Evolutionary conservation across 257 asterid species (phyloP), one percentile per base, ranked within the genome.

Genomic region (Solanum pinnatisectum): DNA sequence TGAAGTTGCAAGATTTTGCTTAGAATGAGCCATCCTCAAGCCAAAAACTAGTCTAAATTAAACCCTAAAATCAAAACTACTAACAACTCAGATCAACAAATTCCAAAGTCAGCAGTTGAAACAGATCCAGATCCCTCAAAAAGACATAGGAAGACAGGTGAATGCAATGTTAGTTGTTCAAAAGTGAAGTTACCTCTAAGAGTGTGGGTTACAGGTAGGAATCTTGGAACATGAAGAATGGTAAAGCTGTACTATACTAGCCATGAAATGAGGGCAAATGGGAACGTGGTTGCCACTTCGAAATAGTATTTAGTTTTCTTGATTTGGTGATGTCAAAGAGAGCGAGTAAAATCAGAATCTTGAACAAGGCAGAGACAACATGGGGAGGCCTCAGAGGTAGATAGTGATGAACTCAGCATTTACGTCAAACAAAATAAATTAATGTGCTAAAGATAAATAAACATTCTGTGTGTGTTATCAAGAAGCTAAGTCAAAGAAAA

Each of bases 281-380:
- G 44, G 44, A 81, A 93, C 97, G 94, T 93, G 97, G 92, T 78
- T 74, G 88, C 92, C 79, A 92, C 95, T 87, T 89, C 81, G 89
- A 49, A 89, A 70, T 44, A 83, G 84, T 59, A 37, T 39, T 82
- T 56, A 79, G 56, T 46, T 79, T 83, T 56, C 56, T 87, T 59
- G 59, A 56, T 70, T 88, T 73, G 59, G 60, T 65, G 33, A 18
- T 67, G 71, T 22, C 86, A 46, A 83, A 83, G 76, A 87, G 88
- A 67, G 84, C 23, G 14, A 89, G 90, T 89, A 85, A 89, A 87
- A 85, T 85, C 27, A 65, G 63, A 65, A 63, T 63, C 79, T 65
- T 85, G 13, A 39, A 36, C 23, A 39, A 76, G 83, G 5, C 8
- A 76, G 59, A 77, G 15, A 59, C 60, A 68, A 63, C 79, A 71